Conservation (phyloP, 2,329 filamentous ascomycete genomes). For the Zymoseptoria crescenta region DNA sequence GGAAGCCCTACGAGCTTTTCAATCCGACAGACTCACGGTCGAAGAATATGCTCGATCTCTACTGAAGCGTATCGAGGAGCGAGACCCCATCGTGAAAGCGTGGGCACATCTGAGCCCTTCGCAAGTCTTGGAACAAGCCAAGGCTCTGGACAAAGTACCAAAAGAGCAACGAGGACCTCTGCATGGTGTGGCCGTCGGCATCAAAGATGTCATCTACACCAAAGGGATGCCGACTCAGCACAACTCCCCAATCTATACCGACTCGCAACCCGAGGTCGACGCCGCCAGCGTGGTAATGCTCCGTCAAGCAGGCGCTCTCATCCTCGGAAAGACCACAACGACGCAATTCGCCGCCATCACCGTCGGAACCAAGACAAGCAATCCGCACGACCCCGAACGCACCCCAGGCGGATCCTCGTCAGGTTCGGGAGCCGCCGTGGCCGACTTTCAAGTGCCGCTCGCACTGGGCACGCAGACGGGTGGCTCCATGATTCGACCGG, state of each 20-base stretch:
- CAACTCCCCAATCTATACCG: conserved; percentile 49
- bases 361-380: conserved; percentile 45
- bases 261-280: conserved; percentile 41
- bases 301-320: conserved; percentile 48
- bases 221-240: conserved; percentile 50
- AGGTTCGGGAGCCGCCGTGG: conserved; percentile 59
- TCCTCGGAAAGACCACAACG: conserved; percentile 54
- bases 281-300: conserved; percentile 47
- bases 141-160: conserved; percentile 44
- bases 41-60: conserved; percentile 44
- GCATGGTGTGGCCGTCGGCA: conserved; percentile 50
- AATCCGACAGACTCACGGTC: conserved; percentile 38
- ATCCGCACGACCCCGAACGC: conserved; percentile 46
- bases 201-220: conserved; percentile 55
- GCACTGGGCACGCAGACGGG: conserved; percentile 59
- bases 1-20: conserved; percentile 34
- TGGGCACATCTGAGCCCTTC: conserved; percentile 43
- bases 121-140: conserved; percentile 34
- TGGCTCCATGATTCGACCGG: conserved; percentile 57
- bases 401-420: conserved; percentile 63
- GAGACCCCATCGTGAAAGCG: conserved; percentile 42
- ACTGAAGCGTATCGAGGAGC: conserved; percentile 38
- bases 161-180: conserved; percentile 44
- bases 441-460: conserved; percentile 55
- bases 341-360: conserved; percentile 56